phyloP scores from a whole-genome alignment of 352 stramenopile species.

The Phytophthora podocarpi region DNA sequence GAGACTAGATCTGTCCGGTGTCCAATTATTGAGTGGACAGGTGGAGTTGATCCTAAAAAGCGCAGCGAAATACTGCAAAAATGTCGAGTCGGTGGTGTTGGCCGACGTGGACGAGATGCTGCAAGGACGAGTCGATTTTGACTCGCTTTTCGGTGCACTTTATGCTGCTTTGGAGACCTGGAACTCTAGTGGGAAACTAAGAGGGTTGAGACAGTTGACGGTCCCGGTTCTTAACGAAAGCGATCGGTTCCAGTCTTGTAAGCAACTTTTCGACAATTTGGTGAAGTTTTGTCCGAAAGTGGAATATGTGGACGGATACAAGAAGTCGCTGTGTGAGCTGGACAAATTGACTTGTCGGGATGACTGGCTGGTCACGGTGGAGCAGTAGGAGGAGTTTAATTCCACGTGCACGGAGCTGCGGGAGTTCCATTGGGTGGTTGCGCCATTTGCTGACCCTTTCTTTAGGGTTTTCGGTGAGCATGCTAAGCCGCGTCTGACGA shows the following conservation, averaged over 20 bases:
- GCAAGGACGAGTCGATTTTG: slow-evolving; percentile 13
- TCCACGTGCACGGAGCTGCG: slow-evolving; percentile 35
- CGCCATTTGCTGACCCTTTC: slow-evolving; percentile 44
- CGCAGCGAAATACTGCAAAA: slow-evolving; percentile 31
- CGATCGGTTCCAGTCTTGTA: slow-evolving; percentile 20
- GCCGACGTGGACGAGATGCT: slow-evolving; percentile 11
- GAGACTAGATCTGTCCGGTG: slow-evolving; percentile 36
- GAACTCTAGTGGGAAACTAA: slow-evolving; percentile 11
- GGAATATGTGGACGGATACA: slow-evolving; percentile 47
- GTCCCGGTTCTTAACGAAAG: slow-evolving; percentile 22
- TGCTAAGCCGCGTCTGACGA: slow-evolving; percentile 38
- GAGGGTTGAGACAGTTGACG: slow-evolving; percentile 39
- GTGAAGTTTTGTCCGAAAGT: slow-evolving; percentile 33
- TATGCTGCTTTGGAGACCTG: slow-evolving; percentile 36
- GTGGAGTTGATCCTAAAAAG: slow-evolving; percentile 27
- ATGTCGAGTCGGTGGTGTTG: slow-evolving; percentile 32
- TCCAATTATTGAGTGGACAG: slow-evolving; percentile 31
- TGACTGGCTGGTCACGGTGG: slow-evolving; percentile 30
- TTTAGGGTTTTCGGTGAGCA: slow-evolving; percentile 45
- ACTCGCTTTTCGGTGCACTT: slow-evolving; percentile 26
- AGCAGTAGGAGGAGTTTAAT: slow-evolving; percentile 45
- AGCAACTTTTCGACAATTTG: slow-evolving; percentile 35
- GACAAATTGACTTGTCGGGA: slow-evolving; percentile 39
- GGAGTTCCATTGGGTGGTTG: slow-evolving; percentile 48
- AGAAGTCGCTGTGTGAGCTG: slow-evolving; percentile 36